These are phyloP conservation scores for Tricholomella constricta DNA, from an alignment of 768 basidiomycete genomes.

Conservation along the genomic window DNA sequence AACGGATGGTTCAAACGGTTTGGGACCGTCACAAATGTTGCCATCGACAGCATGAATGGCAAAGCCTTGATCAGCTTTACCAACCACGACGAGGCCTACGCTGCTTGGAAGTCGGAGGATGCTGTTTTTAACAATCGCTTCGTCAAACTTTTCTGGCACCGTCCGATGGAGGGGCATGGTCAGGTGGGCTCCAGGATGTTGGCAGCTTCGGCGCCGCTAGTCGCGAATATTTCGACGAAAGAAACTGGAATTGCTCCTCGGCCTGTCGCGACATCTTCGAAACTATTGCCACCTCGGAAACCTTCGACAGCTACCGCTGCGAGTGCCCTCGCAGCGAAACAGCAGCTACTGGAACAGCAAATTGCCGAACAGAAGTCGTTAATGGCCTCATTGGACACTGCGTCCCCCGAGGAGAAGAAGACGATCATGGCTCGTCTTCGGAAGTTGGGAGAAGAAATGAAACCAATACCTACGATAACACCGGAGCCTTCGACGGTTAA, in stretches of 20 bases:
- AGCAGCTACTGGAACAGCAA: constrained; percentile 75
- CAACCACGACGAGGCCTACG: constrained; percentile 79
- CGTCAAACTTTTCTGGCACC: constrained; percentile 95
- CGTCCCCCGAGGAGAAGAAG: constrained; percentile 75
- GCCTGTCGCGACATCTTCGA: constrained; percentile 21
- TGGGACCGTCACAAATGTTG: constrained; percentile 90
- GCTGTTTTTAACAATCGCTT: constrained; percentile 95
- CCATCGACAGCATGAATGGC: constrained; percentile 69
- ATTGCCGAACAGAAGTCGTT: constrained; percentile 89
- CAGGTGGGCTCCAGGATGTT: constrained; percentile 74
- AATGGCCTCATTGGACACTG: constrained; percentile 67
- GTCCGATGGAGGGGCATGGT: constrained; percentile 90
- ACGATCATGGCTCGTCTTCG: constrained; percentile 74
- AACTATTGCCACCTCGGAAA: constrained; percentile 37
- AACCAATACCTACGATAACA: constrained; percentile 34
- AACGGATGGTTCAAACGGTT: constrained; percentile 92
- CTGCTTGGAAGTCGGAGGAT: constrained; percentile 91
- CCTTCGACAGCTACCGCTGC: constrained; percentile 35
- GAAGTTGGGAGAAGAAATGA: constrained; percentile 82
- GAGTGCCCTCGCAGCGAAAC: constrained; percentile 68
- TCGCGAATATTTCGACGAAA: constrained; percentile 61
- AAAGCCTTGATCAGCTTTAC: constrained; percentile 90
- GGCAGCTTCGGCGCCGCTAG: constrained; percentile 76
- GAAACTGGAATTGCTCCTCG: constrained; percentile 27
- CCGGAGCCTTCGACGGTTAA: constrained; percentile 28